Base-by-base conservation (phyloP, 2,329 filamentous ascomycete species). In the Simplicillium sp. region DNA sequence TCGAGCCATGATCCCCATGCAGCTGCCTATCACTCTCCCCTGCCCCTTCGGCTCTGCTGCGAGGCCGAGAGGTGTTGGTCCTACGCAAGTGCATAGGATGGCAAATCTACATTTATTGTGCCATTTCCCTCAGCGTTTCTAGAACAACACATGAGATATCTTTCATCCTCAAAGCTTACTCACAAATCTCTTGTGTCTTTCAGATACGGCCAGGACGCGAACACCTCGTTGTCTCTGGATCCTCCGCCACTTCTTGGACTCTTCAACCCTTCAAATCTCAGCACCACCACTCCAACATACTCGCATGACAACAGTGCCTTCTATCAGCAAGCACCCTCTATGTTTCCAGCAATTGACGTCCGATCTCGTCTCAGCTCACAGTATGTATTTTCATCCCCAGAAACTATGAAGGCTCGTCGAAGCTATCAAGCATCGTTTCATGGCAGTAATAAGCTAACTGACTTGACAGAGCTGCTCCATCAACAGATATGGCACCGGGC, bases 201-300 rank as follows among this genome's bases (percentile, higher is more conserved):
- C 58, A 77, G 74, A 67, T 77, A 75, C 61, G 68, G 62, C 54
- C 71, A 74, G 55, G 72, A 75, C 53, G 61, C 70, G 52, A 67
- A 60, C 56, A 65, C 65, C 46, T 66, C 71, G 48, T 63, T 76
- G 51, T 67, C 69, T 49, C 66, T 77, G 60, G 73, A 77, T 57
- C 68, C 70, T 47, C 54, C 67, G 41, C 63, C 68, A 44, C 64
- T 73, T 51, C 57, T 77, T 55, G 67, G 60, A 52, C 57, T 75
- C 46, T 76, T 75, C 56, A 66, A 69, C 54, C 65, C 70, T 48
- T 61, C 68, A 37, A 55, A 67, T 47, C 61, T 73, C 48, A 68
- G 61, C 53, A 62, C 61, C 42, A 60, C 64, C 38, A 56, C 67
- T 37, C 62, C 20, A 25, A 25, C 65, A 44, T 77, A 76, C 57